Base-by-base conservation (phyloP, 805 yeast genomes). In the Ogataea paraovalis region DNA sequence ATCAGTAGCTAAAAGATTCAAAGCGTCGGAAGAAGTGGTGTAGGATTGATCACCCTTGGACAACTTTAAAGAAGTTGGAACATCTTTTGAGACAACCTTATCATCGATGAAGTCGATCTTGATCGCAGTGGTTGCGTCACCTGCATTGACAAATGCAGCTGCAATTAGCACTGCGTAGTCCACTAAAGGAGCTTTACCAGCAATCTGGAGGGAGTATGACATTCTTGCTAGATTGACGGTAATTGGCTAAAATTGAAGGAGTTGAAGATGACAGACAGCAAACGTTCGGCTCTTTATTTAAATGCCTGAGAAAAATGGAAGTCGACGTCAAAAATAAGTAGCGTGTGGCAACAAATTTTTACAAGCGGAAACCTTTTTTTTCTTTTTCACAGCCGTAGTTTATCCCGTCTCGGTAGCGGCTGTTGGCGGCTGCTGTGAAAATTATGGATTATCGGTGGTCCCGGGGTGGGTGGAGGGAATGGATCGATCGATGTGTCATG, bases 131-230 rank as follows among this genome's bases (percentile, higher is more conserved):
- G 72, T 75, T 4, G 18, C 28, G 8, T 37, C 28, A 44, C 69
- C 64, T 27, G 73, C 67, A 69, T 87, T 87, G 59, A 85, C 81
- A 43, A 86, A 75, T 20, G 85, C 82, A 39, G 90, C 87, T 39
- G 95, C 95, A 57, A 87, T 81, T 51, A 90, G 69, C 16, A 82
- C 80, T 5, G 87, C 78, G 65, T 88, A 92, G 25, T 92, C 94
- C 48, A 87, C 84, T 43, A 78, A 75, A 18, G 87, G 87, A 4
- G 96, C 95, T 73, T 89, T 91, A 47, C 87, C 89, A 49, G 96
- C 96, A 54, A 91, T 69, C 48, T 82, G 75, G 52, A 91, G 73
- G 27, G 68, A 61, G 46, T 73, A 70, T 62, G 79, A 68, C 43
- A 41, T 41, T 12, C 6, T 23, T 38, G 27, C 14, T 20, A 20